Evolutionary conservation across 2,329 filamentous ascomycete genomes (phyloP), one percentile per base, ranked within the genome.

Genomic region (Colletotrichum sidae): DNA sequence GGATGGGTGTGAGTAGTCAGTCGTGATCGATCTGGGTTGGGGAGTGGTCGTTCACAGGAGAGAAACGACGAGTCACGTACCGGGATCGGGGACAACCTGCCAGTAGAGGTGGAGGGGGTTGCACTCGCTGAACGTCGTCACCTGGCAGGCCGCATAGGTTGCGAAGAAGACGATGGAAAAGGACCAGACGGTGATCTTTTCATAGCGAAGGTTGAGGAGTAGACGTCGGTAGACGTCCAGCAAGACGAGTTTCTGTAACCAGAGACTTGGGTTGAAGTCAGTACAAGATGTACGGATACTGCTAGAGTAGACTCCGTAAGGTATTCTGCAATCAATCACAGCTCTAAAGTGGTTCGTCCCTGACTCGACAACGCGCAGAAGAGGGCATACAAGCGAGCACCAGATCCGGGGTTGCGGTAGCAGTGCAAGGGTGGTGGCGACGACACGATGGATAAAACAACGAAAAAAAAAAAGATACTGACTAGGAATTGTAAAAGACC

Each of bases 31-130:
- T 33, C 25, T 46, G n/a, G 0, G 15, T 9, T 46, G 15, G 44
- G 2, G 2, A 45, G 34, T 25, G 25, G 25, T 25, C 25, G 25
- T 25, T 25, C 25, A 25, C 25, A 25, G 4, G 4, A 25, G 4
- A 5, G 38, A 44, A 35, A 34, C 9, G 51, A 53, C 38, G 5
- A 46, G 57, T 52, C 46, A 60, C 69, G n/a, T 72, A 72, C 76
- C 77, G 55, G 77, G 75, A 59, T 72, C 69, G 50, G 76, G 85
- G 1, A 81, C 69, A 56, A 88, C 82, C 71, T 86, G 84, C 84
- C 84, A 88, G 72, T 88, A 87, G 57, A 86, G 81, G 52, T 76
- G 70, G 69, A 87, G 82, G 3, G 85, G 84, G 11, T 79, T 66
- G 65, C 77, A 79, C 69, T 79, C 77, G 62, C 69, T 69, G 62